Base-by-base conservation (phyloP, 495 filamentous ascomycete genomes). In the Hypoxylon lenormandii region DNA sequence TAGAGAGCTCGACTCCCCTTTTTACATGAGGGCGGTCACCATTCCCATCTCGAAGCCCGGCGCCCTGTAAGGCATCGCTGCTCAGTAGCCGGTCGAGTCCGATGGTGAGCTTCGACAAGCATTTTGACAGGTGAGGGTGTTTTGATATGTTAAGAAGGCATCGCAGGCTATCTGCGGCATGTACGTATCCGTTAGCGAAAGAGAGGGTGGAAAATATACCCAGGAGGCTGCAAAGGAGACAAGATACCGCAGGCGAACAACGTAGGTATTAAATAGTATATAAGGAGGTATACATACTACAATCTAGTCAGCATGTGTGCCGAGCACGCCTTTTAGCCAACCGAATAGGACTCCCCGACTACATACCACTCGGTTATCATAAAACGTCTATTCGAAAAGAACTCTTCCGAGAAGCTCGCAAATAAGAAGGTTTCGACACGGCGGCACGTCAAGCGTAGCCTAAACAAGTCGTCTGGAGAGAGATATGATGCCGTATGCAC, bases 331-430 rank as follows among this genome's bases (percentile, higher is more conserved):
- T 18, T 6, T 26, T 13, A 10, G 12, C n/a, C 15, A 30, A 30
- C 1, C 1, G 15, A 10, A 26, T 5, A 23, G 6, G 18, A 40
- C 15, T 42, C 7, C 4, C 16, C 13, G 23, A 23, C 19, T 7
- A 54, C 64, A 43, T 77, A 75, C 53, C 74, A 72, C 22, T 76
- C 69, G 19, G 77, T 78, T 52, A 82, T 57, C 76, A 80, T 80
- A 52, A 82, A 81, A 22, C 80, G 79, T 38, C 77, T 76, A 33
- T 80, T 76, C 38, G 77, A 72, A 66, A 80, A 82, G 74, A 82
- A 82, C 48, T 82, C 79, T 23, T 63, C 70, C 1, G 74, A 63
- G 47, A 82, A 82, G n/a, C 64, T 55, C 11, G 76, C 71, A 60
- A 77, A 79, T 12, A 81, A 53, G 15, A 64, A 60, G n/a, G 33